A percentile compares a stretch with the other conserved stretches of the same genome.
Conservation (phyloP, 2,329 filamentous ascomycete genomes). For the Ascochyta fabae region DNA sequence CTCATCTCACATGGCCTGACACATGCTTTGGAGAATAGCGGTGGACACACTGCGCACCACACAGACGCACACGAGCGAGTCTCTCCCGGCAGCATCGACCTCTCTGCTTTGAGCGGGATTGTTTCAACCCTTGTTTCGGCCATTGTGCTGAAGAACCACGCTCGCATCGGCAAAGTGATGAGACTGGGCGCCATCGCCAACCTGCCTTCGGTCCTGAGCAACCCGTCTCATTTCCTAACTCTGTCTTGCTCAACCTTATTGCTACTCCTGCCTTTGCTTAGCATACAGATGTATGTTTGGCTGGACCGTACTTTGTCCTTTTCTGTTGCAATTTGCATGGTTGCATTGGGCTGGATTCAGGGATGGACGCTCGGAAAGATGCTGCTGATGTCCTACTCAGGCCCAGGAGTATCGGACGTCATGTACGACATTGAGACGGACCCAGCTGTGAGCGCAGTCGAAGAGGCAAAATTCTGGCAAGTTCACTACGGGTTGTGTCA, state of each 20-base stretch:
- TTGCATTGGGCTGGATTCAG: constrained; percentile 80
- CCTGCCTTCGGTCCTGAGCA: constrained; percentile 85
- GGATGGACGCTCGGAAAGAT: constrained; percentile 88
- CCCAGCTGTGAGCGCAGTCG: constrained; percentile 74
- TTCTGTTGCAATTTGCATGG: constrained; percentile 86
- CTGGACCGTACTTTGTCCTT: constrained; percentile 83
- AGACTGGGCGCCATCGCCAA: constrained; percentile 81
- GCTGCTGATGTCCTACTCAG: constrained; percentile 89
- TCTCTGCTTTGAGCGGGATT: constrained; percentile 82
- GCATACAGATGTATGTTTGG: constrained; percentile 79
- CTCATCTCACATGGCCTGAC: constrained; percentile 92
- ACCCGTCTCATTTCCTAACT: constrained; percentile 94
- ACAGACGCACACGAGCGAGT: constrained; percentile 70
- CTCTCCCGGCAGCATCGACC: constrained; percentile 77
- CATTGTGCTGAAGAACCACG: constrained; percentile 86
- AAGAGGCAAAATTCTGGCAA: constrained; percentile 97
- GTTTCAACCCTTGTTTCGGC: constrained; percentile 84
- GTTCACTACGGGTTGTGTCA: constrained; percentile 97
- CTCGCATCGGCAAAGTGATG: constrained; percentile 90
- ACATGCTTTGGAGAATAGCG: constrained; percentile 80
- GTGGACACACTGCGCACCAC: constrained; percentile 76
- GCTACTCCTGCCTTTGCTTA: constrained; percentile 80
- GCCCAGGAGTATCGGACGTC: constrained; percentile 70
- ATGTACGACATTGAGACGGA: constrained; percentile 85
- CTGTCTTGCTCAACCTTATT: constrained; percentile 83